phyloP scores from a whole-genome alignment of 129 eudicot species.

The Oenanthe sinensis region DNA sequence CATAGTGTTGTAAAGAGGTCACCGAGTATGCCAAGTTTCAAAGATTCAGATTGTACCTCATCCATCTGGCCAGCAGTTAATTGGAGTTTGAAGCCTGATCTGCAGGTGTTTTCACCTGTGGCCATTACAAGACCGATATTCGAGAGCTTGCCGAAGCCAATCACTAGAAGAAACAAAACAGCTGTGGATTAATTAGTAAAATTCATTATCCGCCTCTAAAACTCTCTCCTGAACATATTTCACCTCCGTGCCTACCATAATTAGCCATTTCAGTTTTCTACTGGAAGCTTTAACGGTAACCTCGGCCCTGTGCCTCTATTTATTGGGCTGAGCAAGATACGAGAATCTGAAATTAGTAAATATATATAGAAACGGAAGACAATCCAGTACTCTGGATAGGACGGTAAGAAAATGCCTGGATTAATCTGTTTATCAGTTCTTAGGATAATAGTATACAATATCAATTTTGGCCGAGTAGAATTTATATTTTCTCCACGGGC shows the following conservation, averaged over 20 bases:
- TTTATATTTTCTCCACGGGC: slow-evolving; percentile 8
- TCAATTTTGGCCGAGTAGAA: slow-evolving; percentile 20
- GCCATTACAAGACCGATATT: slow-evolving; percentile 66
- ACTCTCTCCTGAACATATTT: background rate
- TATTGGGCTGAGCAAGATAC: background rate
- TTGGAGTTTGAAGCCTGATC: slow-evolving; percentile 65
- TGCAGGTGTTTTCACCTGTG: slow-evolving; percentile 63
- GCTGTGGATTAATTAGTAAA: slow-evolving; percentile 81
- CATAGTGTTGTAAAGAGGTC: slow-evolving; percentile 62
- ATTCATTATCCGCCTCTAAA: slow-evolving; percentile 9
- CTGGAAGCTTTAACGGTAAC: background rate
- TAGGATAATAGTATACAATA: slow-evolving; percentile 3
- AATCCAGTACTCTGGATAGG: background rate
- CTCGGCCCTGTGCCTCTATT: background rate
- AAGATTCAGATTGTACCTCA: slow-evolving; percentile 31
- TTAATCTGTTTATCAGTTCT: slow-evolving; percentile 9
- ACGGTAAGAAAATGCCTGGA: background rate
- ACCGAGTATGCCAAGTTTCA: slow-evolving; percentile 67
- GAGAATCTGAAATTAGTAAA: background rate
- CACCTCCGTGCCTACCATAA: background rate
- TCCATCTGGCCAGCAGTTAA: slow-evolving; percentile 56
- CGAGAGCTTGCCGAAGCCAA: slow-evolving; percentile 73
- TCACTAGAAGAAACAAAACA: slow-evolving; percentile 54
- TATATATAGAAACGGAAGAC: background rate
- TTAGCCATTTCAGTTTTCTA: background rate